Percentiles rank a stretch among this genome's conserved stretches.
These are phyloP conservation scores for Elaeagnus macrophylla DNA, from an alignment of 306 rosid species.

Conservation along the genomic window DNA sequence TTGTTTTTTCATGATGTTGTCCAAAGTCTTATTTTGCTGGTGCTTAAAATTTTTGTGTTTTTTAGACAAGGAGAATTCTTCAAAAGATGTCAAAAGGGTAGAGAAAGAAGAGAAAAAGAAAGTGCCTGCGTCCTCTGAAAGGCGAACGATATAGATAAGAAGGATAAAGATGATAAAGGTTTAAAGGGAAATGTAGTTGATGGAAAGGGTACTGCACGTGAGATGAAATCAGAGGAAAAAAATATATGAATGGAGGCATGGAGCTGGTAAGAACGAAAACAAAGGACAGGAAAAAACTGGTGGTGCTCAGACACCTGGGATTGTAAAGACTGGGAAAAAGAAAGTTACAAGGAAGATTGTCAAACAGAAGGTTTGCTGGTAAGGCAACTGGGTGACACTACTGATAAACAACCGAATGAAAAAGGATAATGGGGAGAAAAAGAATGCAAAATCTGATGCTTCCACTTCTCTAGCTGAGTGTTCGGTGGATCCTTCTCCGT, in stretches of 20 bases:
- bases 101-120: conserved; percentile 45
- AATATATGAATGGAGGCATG: conserved; percentile 40
- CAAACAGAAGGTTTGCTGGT: conserved; percentile 55
- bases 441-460: conserved; percentile 30
- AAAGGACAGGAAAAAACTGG: conserved; percentile 39
- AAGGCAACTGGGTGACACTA: conserved; percentile 37
- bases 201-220: conserved; percentile 33
- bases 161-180: conserved; percentile 38
- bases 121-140: conserved; percentile 38
- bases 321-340: conserved; percentile 62
- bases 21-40: conserved; percentile 10
- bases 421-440: conserved; percentile 19
- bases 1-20: conserved; percentile 8
- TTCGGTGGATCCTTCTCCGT: conserved; percentile 36
- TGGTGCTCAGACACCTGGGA: conserved; percentile 35
- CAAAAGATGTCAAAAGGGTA: conserved; percentile 23
- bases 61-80: conserved; percentile 26
- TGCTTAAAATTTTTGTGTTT: conserved; percentile 10
- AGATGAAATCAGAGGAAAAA: conserved; percentile 27
- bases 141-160: conserved; percentile 37
- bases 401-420: conserved; percentile 29
- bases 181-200: conserved; percentile 39
- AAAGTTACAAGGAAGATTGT: conserved; percentile 73
- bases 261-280: conserved; percentile 28
- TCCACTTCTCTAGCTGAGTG: conserved; percentile 30